These are phyloP conservation scores for Furculomyces boomerangus DNA, from an alignment of 371 early-diverging fungal genomes.

Conservation along the genomic window DNA sequence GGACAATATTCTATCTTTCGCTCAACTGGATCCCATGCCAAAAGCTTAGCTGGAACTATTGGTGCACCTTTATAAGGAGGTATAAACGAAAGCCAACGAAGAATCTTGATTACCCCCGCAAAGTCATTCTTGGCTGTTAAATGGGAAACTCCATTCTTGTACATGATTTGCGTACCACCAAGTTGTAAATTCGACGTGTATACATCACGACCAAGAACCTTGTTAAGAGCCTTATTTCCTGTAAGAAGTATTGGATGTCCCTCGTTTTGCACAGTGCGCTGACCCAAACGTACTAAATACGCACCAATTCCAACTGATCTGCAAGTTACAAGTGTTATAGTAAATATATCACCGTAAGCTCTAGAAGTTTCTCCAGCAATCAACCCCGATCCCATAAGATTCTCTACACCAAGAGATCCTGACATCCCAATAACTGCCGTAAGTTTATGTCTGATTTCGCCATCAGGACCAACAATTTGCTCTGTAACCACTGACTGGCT, in stretches of 20 bases:
- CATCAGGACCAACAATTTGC: conserved; percentile 22
- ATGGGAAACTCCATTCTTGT: conserved; percentile 96
- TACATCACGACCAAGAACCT: conserved; percentile 94
- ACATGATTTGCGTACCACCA: conserved; percentile 98
- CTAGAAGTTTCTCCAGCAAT: conserved; percentile 96
- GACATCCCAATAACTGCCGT: conserved; percentile 74
- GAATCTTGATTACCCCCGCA: conserved; percentile 78
- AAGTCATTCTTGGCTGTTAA: conserved; percentile 88
- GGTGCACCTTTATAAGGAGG: conserved; percentile 49
- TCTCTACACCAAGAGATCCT: conserved; percentile 97
- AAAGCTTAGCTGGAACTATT: conserved; percentile 28
- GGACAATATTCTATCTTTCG: conserved; percentile 59
- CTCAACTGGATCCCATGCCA: conserved; percentile 40
- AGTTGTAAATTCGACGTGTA: conserved; percentile 96
- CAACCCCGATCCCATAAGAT: conserved; percentile 91
- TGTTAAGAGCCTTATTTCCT: conserved; percentile 95
- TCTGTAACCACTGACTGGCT: conserved; percentile 45
- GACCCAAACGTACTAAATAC: conserved; percentile 95
- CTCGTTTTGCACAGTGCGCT: conserved; percentile 93
- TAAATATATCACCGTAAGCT: conserved; percentile 95
- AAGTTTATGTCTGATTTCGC: conserved; percentile 62
- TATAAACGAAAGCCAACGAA: conserved; percentile 88
- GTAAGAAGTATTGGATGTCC: conserved; percentile 97
- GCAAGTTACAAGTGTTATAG: conserved; percentile 91
- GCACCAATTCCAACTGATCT: conserved; percentile 98